Evolutionary conservation across 345 rosid genomes (phyloP).

Genomic region (Dipteronia dyeriana): DNA sequence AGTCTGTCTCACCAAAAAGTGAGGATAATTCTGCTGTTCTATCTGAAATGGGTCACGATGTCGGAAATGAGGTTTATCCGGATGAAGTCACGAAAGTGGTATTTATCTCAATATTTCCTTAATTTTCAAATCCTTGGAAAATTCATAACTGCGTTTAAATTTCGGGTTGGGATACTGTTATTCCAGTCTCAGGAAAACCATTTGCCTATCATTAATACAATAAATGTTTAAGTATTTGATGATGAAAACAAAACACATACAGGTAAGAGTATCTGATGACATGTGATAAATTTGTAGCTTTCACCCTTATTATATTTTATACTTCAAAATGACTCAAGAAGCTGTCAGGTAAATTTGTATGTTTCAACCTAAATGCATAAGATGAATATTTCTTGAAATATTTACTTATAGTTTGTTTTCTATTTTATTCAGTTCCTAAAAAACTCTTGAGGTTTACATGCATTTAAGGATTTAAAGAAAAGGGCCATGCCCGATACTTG

Average conservation of each 20-base stretch:
- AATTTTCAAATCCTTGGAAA: not conserved
- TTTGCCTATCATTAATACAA: not conserved
- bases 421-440: not conserved
- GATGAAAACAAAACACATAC: not conserved
- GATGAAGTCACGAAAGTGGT: conserved; percentile 45
- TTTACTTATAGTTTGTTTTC: not conserved
- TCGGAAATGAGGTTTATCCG: conserved; percentile 37
- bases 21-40: conserved; percentile 37
- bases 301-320: not conserved
- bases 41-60: conserved; percentile 41
- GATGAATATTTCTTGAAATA: not conserved
- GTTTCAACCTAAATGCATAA: not conserved
- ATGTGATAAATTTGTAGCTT: not conserved
- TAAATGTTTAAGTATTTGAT: not conserved
- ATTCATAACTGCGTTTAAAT: not conserved
- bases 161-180: not conserved
- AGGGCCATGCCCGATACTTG: not conserved
- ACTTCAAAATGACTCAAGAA: not conserved
- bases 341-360: not conserved
- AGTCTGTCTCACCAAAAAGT: conserved; percentile 33
- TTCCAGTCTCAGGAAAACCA: not conserved
- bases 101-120: conserved; percentile 13
- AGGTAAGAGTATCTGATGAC: not conserved
- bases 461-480: not conserved
- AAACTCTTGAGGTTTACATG: not conserved